phyloP scores from a whole-genome alignment of 2,329 filamentous ascomycete species.

The Proliferodiscus dingleyae region DNA sequence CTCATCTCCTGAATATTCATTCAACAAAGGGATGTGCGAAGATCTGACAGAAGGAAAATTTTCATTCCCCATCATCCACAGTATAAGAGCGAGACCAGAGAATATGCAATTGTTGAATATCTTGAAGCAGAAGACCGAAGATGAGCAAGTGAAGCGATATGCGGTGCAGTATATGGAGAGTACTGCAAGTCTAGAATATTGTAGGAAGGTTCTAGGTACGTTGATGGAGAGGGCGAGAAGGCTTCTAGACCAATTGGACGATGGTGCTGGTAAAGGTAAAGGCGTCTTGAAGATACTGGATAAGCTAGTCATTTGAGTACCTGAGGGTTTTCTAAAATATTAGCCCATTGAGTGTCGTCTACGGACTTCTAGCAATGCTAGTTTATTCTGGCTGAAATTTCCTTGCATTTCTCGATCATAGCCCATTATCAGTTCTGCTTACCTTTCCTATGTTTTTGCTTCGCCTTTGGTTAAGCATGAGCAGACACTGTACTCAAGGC shows the following conservation, averaged over 20 bases:
- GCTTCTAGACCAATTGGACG: slow-evolving; percentile 61
- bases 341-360: neutral
- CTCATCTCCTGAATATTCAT: slow-evolving; percentile 64
- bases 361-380: too few relatives aligned
- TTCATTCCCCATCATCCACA: slow-evolving; percentile 91
- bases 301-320: slow-evolving; percentile 46
- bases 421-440: too few relatives aligned
- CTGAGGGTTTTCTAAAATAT: neutral
- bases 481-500: too few relatives aligned
- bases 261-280: slow-evolving; percentile 48
- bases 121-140: slow-evolving; percentile 79
- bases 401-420: too few relatives aligned
- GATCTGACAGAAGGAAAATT: slow-evolving; percentile 97
- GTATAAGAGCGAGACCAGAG: slow-evolving; percentile 69
- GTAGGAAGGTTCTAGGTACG: slow-evolving; percentile 59
- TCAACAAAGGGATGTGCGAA: slow-evolving; percentile 91
- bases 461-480: too few relatives aligned
- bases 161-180: slow-evolving; percentile 87
- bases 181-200: slow-evolving; percentile 87
- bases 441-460: too few relatives aligned
- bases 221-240: slow-evolving; percentile 59
- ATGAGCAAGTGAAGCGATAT: slow-evolving; percentile 86
- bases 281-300: slow-evolving; percentile 64
- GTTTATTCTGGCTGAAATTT: too few relatives aligned
- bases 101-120: slow-evolving; percentile 87